Conservation (phyloP, 768 basidiomycete species). For the Lentinus tigrinus region DNA sequence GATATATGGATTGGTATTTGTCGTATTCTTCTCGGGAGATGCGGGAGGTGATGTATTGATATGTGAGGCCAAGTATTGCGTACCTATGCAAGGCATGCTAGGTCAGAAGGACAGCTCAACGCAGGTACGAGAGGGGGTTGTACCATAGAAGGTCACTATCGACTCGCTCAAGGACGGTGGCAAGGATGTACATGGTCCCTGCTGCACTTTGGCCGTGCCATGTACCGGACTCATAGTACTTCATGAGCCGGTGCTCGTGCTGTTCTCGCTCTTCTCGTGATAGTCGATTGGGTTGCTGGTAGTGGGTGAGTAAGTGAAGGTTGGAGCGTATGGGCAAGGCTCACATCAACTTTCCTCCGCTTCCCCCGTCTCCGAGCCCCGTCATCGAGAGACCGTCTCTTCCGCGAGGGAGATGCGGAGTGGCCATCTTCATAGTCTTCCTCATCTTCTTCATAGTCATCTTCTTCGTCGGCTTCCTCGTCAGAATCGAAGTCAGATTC, state of each 20-base stretch:
- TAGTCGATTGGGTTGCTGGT: slow-evolving; percentile 53
- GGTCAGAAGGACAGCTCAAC: slow-evolving; percentile 1
- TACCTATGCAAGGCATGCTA: slow-evolving; percentile 53
- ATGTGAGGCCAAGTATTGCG: slow-evolving; percentile 89
- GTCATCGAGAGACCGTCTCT: slow-evolving; percentile 47
- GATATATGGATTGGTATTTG: slow-evolving; percentile 71
- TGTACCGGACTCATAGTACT: slow-evolving; percentile 83
- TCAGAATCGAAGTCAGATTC: slow-evolving; percentile 47
- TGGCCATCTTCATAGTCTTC: slow-evolving; percentile 47
- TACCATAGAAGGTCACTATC: slow-evolving; percentile 95
- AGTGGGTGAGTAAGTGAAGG: background rate
- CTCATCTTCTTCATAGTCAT: slow-evolving; percentile 42
- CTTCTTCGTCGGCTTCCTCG: slow-evolving; percentile 38
- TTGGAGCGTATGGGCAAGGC: slow-evolving; percentile 4
- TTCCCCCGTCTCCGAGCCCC: slow-evolving; percentile 47
- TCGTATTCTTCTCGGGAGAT: slow-evolving; percentile 89
- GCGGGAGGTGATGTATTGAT: slow-evolving; percentile 85
- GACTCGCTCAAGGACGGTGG: slow-evolving; percentile 85
- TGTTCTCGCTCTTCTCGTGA: slow-evolving; percentile 67
- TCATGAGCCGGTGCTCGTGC: slow-evolving; percentile 66
- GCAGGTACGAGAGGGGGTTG: background rate
- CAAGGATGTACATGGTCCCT: slow-evolving; percentile 85
- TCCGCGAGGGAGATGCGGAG: slow-evolving; percentile 39
- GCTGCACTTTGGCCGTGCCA: slow-evolving; percentile 89
- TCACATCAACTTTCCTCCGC: slow-evolving; percentile 54